Base-by-base conservation (phyloP, 768 basidiomycete genomes). In the Mycena leptocephala region DNA sequence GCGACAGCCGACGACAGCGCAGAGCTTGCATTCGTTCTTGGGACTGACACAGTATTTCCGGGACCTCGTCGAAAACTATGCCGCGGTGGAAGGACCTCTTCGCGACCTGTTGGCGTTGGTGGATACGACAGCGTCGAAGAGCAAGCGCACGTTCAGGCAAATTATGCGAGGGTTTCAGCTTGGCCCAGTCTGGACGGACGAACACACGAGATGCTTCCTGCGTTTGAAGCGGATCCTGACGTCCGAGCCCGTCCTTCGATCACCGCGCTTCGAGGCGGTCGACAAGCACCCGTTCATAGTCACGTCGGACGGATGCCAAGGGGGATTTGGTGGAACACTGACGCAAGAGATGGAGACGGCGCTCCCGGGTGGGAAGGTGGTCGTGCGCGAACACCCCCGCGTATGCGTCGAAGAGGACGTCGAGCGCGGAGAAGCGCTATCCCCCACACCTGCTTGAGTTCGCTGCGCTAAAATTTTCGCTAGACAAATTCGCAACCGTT, bases 371-470 rank as follows among this genome's bases (percentile, higher is more conserved):
- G 79, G 82, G 0, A 33, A 10, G n/a, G 55, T 24, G 3, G 76
- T 79, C 4, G 10, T 67, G 20, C 20, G 65, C 1, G 30, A 77
- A 7, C 83, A 84, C 64, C 85, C 85, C 0, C 3, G 83, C 71
- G 0, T 86, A 82, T 67, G 79, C 81, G 16, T 85, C 84, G 20
- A 86, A 86, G 63, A 70, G 83, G 9, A 85, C 84, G 22, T 86
- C 84, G 0, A 26, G 30, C 1, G 67, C 79, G 0, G 84, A n/a
- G n/a, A n/a, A n/a, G n/a, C n/a, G n/a, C n/a, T n/a, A n/a, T n/a
- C n/a, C n/a, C n/a, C n/a, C n/a, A n/a, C n/a, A n/a, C n/a, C n/a
- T n/a, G n/a, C n/a, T n/a, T n/a, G n/a, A n/a, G n/a, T n/a, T n/a
- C n/a, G n/a, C n/a, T n/a, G n/a, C n/a, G n/a, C n/a, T n/a, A n/a